These are phyloP conservation scores for Penicillium alfredii DNA, from an alignment of 495 filamentous ascomycete species.

Conservation along the genomic window DNA sequence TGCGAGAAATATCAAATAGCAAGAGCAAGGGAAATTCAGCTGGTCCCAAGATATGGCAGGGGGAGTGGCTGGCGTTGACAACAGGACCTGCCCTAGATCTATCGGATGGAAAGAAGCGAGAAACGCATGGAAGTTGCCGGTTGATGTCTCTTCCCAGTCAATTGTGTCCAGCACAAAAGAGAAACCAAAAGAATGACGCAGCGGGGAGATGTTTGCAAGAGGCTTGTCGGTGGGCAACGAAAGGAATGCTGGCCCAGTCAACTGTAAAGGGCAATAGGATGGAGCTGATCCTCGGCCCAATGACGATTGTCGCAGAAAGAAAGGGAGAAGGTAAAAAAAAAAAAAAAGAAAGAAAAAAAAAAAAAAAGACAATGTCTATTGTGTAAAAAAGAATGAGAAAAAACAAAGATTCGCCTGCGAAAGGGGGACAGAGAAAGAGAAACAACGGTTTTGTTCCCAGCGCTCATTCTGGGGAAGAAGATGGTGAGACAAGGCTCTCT, in stretches of 20 bases:
- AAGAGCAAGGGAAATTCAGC: constrained; percentile 1
- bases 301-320: constrained; percentile 19
- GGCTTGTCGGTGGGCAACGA: constrained; percentile 31
- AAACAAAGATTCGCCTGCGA: constrained; percentile 5
- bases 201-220: constrained; percentile 8
- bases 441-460: constrained; percentile 6
- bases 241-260: constrained; percentile 38
- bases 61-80: constrained; percentile 9
- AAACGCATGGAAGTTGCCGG: constrained; percentile 3
- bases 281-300: constrained; percentile 16
- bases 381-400: constrained; percentile 6
- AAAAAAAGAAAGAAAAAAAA: constrained; percentile 9
- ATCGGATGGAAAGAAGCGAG: constrained; percentile 6
- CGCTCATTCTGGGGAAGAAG: constrained; percentile 9
- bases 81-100: constrained; percentile 21
- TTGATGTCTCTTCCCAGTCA: constrained; percentile 5
- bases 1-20: not conserved
- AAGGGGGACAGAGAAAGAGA: constrained; percentile 7
- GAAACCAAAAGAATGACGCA: constrained; percentile 14
- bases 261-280: constrained; percentile 9
- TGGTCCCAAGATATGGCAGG: constrained; percentile 1
- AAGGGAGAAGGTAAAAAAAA: constrained; percentile 16
- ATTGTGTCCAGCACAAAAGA: constrained; percentile 4
- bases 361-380: constrained; percentile 7
- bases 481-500: constrained; percentile 23